Evolutionary conservation across 2,329 filamentous ascomycete genomes (phyloP).

Genomic region (Diaporthe batatas): DNA sequence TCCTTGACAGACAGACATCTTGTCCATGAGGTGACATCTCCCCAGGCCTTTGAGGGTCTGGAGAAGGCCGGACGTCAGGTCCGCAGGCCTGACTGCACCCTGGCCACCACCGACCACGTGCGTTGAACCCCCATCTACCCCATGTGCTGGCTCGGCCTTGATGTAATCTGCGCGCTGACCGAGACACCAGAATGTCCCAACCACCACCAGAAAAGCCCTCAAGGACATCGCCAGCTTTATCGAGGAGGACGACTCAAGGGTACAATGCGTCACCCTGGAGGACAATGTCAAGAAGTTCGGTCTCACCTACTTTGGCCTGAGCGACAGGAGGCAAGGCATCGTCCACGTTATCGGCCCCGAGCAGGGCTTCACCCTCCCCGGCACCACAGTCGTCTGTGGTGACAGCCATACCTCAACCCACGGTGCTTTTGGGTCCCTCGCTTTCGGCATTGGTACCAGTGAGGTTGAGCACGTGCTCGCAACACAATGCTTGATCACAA

Average conservation of each 20-base stretch:
- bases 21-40: constrained; percentile 98
- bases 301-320: constrained; percentile 96
- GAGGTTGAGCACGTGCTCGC: constrained; percentile 99
- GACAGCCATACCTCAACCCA: constrained; percentile 99
- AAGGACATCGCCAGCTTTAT: constrained; percentile 96
- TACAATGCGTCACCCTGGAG: constrained; percentile 95
- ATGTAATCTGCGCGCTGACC: constrained; percentile 14
- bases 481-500: constrained; percentile 94
- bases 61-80: constrained; percentile 90
- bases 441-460: constrained; percentile 97
- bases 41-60: constrained; percentile 97
- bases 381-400: constrained; percentile 96
- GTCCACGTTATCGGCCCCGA: constrained; percentile 98
- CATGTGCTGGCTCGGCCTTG: background rate
- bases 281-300: constrained; percentile 98
- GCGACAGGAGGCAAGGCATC: constrained; percentile 96
- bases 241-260: constrained; percentile 91
- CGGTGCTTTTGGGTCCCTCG: constrained; percentile 93
- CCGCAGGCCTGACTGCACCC: constrained; percentile 93
- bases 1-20: constrained; percentile 82
- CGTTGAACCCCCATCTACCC: constrained; percentile 50
- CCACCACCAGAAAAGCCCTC: constrained; percentile 88
- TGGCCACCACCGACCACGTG: constrained; percentile 97
- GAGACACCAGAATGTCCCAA: constrained; percentile 85
- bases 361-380: constrained; percentile 97